Evolutionary conservation across 176 grass and related monocot genomes (phyloP), one percentile per base, ranked within the genome.

Genomic region (Dendrocalamus sinicus): DNA sequence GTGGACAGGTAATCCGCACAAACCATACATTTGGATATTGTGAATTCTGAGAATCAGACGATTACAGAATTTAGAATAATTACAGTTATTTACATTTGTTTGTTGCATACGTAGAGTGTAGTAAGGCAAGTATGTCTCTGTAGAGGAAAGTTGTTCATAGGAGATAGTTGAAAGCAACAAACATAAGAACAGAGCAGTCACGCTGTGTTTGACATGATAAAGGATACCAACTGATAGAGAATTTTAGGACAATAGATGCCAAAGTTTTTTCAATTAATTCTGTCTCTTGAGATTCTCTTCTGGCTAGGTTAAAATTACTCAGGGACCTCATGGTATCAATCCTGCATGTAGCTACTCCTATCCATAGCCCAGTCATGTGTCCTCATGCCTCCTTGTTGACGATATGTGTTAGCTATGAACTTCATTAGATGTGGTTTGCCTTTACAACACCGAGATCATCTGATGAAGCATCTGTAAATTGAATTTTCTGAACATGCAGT

Each of bases 1-100:
- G 81, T 84, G 48, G 91, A 44, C 96, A 98, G 89, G 96, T 98
- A 87, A 84, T 26, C 43, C 20, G 6, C 17, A 16, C 0, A 59
- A 68, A 69, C 15, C 48, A 17, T 65, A 74, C 67, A 19, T 86
- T 69, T 4, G 11, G 17, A 68, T 30, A 83, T 46, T 83, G 20
- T 65, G 46, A 48, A 32, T 55, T 72, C n/a, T 66, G 37, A 11
- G 50, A 48, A 78, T 72, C 9, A 28, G 7, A 26, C 3, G 17
- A 51, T 19, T 41, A 53, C 51, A 17, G 5, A 6, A 53, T 35
- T 53, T 32, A 12, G 1, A 43, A 59, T 43, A 22, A 10, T 20
- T 12, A 4, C 5, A 53, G 58, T 39, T 75, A 50, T 65, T 65
- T 40, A 43, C 60, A 40, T 30, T 17, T 35, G 76, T 59, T 79